phyloP scores from a whole-genome alignment of 176 grass and related monocot species.

The Typha latifolia region DNA sequence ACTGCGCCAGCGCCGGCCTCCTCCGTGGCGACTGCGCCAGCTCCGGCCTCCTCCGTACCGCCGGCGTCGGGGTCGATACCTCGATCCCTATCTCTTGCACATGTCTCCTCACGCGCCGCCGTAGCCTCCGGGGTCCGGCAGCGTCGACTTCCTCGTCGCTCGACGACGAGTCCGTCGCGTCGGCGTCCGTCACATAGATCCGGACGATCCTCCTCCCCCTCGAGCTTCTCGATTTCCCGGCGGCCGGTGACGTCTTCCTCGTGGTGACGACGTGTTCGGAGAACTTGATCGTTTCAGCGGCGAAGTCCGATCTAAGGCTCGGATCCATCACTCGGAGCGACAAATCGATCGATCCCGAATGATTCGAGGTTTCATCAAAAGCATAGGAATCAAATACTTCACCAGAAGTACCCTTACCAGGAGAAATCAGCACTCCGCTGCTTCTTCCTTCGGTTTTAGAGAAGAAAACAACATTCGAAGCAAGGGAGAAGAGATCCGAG shows the following conservation, averaged over 20 bases:
- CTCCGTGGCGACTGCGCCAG: not conserved
- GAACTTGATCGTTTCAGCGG: not conserved
- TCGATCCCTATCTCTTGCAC: conserved; percentile 26
- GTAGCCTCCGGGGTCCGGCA: not conserved
- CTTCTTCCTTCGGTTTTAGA: too few relatives aligned
- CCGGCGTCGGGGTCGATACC: not conserved
- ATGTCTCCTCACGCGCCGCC: conserved; percentile 9
- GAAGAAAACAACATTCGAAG: too few relatives aligned
- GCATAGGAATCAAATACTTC: not conserved
- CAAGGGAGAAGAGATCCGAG: too few relatives aligned
- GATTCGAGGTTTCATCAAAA: not conserved
- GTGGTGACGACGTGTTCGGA: conserved; percentile 5
- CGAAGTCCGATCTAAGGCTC: not conserved
- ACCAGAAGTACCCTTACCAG: too few relatives aligned
- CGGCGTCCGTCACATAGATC: conserved; percentile 38
- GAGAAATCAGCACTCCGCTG: too few relatives aligned
- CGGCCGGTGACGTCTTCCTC: conserved; percentile 1
- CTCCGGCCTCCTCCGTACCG: not conserved
- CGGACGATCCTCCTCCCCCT: conserved; percentile 22
- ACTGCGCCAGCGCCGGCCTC: not conserved
- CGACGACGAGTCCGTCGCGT: conserved; percentile 54
- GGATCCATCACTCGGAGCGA: conserved; percentile 11
- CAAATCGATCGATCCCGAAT: conserved; percentile 1
- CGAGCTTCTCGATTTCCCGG: not conserved
- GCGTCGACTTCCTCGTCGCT: conserved; percentile 27